A percentile compares a stretch with the other conserved stretches of the same genome.
These are phyloP conservation scores for Pleomassaria siparia DNA, from an alignment of 2,329 filamentous ascomycete species.

Conservation along the genomic window DNA sequence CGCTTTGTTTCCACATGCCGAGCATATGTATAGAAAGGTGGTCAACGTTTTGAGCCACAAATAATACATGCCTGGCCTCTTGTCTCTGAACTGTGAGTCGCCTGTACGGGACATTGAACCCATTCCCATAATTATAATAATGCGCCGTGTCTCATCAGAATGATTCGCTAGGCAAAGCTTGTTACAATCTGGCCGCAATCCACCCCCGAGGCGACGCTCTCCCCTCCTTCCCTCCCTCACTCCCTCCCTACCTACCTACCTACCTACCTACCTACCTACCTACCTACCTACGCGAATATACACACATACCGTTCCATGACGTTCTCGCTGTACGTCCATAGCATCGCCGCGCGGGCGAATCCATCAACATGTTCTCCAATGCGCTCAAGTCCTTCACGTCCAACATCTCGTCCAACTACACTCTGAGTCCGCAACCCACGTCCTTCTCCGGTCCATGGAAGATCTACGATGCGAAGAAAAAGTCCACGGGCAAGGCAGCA, in stretches of 20 bases:
- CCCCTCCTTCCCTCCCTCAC: too few relatives aligned
- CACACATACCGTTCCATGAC: constrained; percentile 30
- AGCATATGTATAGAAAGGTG: too few relatives aligned
- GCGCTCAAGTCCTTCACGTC: constrained; percentile 92
- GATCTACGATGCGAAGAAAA: constrained; percentile 97
- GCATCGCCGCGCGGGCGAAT: constrained; percentile 27
- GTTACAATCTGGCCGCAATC: not conserved
- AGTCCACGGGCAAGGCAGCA: constrained; percentile 83
- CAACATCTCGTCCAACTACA: constrained; percentile 92
- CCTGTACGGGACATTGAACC: not conserved
- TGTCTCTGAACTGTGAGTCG: not conserved
- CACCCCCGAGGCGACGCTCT: too few relatives aligned
- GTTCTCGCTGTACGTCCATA: constrained; percentile 17
- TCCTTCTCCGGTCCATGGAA: constrained; percentile 91
- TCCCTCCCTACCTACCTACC: too few relatives aligned
- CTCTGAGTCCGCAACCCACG: constrained; percentile 72
- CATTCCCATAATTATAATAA: not conserved
- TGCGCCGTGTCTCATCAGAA: not conserved
- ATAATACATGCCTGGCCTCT: not conserved
- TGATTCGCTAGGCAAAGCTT: not conserved
- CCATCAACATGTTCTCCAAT: constrained; percentile 78
- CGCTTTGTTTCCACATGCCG: constrained; percentile 6
- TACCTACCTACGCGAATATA: constrained; percentile 9
- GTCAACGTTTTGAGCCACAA: not conserved
- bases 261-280: too few relatives aligned